These are phyloP conservation scores for Fusarium miscanthi DNA, from an alignment of 2,329 filamentous ascomycete genomes.

Conservation along the genomic window DNA sequence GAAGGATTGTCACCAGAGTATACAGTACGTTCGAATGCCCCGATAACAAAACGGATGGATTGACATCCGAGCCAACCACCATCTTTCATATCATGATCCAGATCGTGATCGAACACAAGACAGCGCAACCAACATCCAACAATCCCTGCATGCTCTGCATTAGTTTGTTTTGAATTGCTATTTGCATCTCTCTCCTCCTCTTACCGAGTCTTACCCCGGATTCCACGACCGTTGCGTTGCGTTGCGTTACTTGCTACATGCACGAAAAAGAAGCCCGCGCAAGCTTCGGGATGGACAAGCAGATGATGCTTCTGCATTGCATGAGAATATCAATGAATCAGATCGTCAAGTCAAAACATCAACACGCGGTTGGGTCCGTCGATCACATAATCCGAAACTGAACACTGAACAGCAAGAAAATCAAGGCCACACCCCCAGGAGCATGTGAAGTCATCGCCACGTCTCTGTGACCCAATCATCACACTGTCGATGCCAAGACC, in stretches of 20 bases:
- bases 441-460: conserved; percentile 45
- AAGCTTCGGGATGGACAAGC: neutral
- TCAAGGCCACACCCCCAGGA: conserved; percentile 19
- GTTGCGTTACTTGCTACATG: conserved; percentile 1
- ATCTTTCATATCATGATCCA: conserved; percentile 25
- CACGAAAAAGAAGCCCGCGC: neutral
- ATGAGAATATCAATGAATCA: conserved; percentile 5
- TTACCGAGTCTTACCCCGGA: conserved; percentile 31
- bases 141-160: conserved; percentile 30
- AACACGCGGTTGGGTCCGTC: conserved; percentile 23
- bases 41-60: conserved; percentile 17
- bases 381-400: conserved; percentile 24
- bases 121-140: conserved; percentile 16
- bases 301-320: neutral
- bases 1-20: no score
- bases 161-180: conserved; percentile 19
- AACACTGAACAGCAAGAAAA: conserved; percentile 1
- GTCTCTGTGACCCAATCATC: conserved; percentile 40
- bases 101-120: conserved; percentile 31
- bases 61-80: conserved; percentile 32
- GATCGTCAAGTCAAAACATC: neutral
- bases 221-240: conserved; percentile 24
- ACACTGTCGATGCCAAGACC: conserved; percentile 14
- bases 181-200: neutral
- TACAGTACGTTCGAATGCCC: conserved; percentile 22